These are phyloP conservation scores for Zygosaccharomyces bisporus DNA, from an alignment of 805 yeast genomes.

Conservation along the genomic window DNA sequence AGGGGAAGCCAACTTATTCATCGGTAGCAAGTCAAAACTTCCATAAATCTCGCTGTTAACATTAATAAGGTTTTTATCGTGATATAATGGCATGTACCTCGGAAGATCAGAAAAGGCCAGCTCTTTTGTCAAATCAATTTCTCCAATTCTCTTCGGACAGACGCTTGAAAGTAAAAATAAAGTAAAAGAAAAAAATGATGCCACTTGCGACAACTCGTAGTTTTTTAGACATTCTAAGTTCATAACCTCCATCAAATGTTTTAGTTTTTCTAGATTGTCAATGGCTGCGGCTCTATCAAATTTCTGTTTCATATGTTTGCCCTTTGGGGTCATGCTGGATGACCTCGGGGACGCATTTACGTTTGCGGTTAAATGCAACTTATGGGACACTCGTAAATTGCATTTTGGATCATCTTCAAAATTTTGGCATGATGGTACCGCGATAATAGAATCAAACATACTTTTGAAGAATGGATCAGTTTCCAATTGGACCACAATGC, in stretches of 20 bases:
- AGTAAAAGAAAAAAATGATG: conserved; percentile 25
- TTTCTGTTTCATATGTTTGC: conserved; percentile 23
- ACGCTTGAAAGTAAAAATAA: conserved; percentile 24
- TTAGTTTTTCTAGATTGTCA: conserved; percentile 18
- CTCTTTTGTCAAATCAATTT: conserved; percentile 8
- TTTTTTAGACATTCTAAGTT: conserved; percentile 16
- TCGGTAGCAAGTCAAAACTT: conserved; percentile 12
- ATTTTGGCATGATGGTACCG: conserved; percentile 39
- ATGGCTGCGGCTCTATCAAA: conserved; percentile 28
- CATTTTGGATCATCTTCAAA: not conserved
- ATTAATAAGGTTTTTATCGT: conserved; percentile 21
- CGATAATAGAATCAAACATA: conserved; percentile 48
- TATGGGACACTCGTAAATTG: conserved; percentile 2
- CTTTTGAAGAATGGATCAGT: conserved; percentile 49
- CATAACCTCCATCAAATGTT: conserved; percentile 16
- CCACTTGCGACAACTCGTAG: conserved; percentile 17
- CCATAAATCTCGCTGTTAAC: conserved; percentile 21
- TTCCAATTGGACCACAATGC: conserved; percentile 34
- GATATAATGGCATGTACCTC: conserved; percentile 22
- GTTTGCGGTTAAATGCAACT: not conserved
- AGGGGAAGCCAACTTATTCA: conserved; percentile 5
- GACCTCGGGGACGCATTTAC: conserved; percentile 28
- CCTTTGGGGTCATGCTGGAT: conserved; percentile 34
- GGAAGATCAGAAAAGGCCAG: conserved; percentile 23
- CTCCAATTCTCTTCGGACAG: not conserved